Evolutionary conservation across 2,329 filamentous ascomycete species (phyloP).

Genomic region (Chaetomium sp.): DNA sequence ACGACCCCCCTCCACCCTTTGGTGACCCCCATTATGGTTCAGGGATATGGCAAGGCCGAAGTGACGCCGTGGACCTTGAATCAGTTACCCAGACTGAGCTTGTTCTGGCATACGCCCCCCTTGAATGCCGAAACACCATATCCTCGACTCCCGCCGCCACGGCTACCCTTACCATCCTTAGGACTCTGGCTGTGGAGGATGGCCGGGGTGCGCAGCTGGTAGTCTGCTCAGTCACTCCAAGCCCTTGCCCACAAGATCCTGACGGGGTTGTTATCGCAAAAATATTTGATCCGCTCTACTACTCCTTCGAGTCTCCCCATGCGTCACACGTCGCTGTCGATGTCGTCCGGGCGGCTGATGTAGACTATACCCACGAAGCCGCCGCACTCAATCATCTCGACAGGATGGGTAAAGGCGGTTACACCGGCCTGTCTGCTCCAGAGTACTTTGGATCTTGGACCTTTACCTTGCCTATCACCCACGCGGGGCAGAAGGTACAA

Average conservation of each 20-base stretch:
- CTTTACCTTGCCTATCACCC: constrained; percentile 11
- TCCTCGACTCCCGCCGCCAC: not conserved
- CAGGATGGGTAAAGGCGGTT: not conserved
- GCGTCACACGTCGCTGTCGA: not conserved
- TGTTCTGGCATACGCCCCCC: constrained; percentile 10
- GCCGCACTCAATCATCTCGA: constrained; percentile 17
- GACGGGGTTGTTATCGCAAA: constrained; percentile 19
- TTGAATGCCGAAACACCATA: not conserved
- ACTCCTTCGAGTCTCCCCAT: constrained; percentile 11
- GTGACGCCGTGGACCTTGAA: not conserved
- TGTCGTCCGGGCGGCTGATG: constrained; percentile 10
- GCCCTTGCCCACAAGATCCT: not conserved
- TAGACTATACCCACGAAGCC: constrained; percentile 19
- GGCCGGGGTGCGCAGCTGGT: constrained; percentile 14
- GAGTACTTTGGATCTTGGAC: constrained; percentile 21
- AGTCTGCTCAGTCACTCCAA: constrained; percentile 11
- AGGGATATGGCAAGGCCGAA: not conserved
- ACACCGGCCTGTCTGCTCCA: not conserved
- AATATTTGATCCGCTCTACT: constrained; percentile 21
- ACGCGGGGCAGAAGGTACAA: not conserved
- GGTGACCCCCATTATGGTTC: constrained; percentile 13
- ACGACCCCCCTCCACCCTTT: constrained; percentile 20
- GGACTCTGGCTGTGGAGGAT: constrained; percentile 7
- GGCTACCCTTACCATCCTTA: constrained; percentile 4
- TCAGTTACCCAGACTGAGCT: constrained; percentile 15